Conservation (phyloP, 2,329 filamentous ascomycete genomes). For the Monascus ruber region DNA sequence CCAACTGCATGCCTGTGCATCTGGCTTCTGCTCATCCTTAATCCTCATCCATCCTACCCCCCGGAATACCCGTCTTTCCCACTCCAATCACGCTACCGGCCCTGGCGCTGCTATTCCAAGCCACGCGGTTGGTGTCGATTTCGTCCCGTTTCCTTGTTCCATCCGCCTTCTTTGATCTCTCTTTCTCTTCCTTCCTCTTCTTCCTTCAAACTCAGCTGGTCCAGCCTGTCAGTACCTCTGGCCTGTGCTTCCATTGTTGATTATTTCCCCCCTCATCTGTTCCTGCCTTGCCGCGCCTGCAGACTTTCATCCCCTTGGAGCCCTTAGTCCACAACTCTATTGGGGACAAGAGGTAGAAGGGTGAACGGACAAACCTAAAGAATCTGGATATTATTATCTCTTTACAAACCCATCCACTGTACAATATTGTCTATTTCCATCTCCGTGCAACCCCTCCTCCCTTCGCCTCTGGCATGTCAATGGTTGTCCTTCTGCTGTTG, state of each 20-base stretch:
- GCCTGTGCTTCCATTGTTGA: too few species aligned
- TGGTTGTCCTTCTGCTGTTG: neutral
- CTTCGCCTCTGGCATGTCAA: constrained; percentile 18
- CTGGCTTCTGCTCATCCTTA: constrained; percentile 4
- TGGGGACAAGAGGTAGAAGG: neutral
- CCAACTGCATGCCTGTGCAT: too few species aligned
- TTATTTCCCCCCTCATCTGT: too few species aligned
- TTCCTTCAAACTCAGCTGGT: constrained; percentile 4
- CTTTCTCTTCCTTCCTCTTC: constrained; percentile 4
- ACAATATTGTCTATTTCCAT: constrained; percentile 11
- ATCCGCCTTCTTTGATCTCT: constrained; percentile 1
- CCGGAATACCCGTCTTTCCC: too few species aligned
- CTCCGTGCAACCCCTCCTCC: constrained; percentile 7
- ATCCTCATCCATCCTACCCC: too few species aligned
- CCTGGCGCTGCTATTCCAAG: constrained; percentile 10
- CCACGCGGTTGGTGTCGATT: constrained; percentile 15
- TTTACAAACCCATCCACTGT: neutral
- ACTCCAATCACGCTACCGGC: constrained; percentile 8
- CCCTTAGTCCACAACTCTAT: neutral
- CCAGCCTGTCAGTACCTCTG: too few species aligned
- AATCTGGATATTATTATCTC: neutral
- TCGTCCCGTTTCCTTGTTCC: constrained; percentile 1
- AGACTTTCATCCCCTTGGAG: too few species aligned
- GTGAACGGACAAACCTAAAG: neutral
- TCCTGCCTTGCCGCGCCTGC: too few species aligned